These are phyloP conservation scores for Hanseniaspora mollemarum DNA, from an alignment of 805 yeast genomes.

Conservation along the genomic window DNA sequence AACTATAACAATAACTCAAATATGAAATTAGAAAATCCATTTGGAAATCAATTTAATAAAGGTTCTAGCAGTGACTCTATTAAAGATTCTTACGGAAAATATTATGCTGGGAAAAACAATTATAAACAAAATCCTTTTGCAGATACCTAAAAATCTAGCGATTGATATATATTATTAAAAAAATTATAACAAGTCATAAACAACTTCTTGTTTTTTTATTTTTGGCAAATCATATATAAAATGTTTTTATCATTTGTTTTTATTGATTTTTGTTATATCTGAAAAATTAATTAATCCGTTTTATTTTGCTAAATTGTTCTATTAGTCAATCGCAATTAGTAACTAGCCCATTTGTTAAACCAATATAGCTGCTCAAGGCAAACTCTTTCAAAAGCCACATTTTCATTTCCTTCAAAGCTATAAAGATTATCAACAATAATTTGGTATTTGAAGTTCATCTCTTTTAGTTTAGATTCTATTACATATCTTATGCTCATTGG, in stretches of 20 bases:
- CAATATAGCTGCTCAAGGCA: conserved; percentile 15
- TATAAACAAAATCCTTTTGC: conserved; percentile 15
- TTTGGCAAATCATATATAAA: background rate
- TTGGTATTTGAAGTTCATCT: conserved; percentile 14
- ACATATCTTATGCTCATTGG: conserved; percentile 15
- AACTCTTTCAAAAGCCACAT: conserved; percentile 15
- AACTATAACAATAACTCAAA: background rate
- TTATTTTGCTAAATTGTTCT: background rate
- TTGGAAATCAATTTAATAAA: background rate
- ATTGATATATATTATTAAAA: background rate
- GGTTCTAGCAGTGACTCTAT: conserved; percentile 12
- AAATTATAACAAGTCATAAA: background rate
- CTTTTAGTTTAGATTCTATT: conserved; percentile 13
- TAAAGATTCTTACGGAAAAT: background rate
- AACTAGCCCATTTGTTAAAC: conserved; percentile 15
- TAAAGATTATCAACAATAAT: conserved; percentile 14
- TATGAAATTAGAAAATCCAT: conserved; percentile 14
- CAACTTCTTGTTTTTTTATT: background rate
- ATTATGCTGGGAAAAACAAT: background rate
- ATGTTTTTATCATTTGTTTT: background rate
- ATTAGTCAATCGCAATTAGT: background rate
- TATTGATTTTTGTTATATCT: background rate
- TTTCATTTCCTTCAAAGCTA: conserved; percentile 7
- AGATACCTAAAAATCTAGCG: conserved; percentile 1
- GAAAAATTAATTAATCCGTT: background rate